These are phyloP conservation scores for Macaranga tanarius DNA, from an alignment of 441 rosid species.

Conservation along the genomic window DNA sequence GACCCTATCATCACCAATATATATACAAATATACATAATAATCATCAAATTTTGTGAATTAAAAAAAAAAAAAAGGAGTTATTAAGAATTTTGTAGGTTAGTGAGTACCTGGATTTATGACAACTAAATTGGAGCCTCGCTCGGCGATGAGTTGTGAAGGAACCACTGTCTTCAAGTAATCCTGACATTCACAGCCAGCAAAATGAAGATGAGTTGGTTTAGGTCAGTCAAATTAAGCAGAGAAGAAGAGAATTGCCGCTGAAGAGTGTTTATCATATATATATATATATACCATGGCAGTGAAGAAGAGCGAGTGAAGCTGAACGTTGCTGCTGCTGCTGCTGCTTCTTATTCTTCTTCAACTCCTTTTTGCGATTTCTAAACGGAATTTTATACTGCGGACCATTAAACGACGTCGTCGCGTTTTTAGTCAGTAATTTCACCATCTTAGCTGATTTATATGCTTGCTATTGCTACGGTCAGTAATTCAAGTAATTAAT, in stretches of 20 bases:
- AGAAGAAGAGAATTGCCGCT: neutral
- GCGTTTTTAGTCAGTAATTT: too few relatives aligned
- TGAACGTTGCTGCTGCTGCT: neutral
- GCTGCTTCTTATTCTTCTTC: neutral
- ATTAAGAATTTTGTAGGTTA: too few relatives aligned
- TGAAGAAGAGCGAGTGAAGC: neutral
- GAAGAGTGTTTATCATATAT: neutral
- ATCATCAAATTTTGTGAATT: too few relatives aligned
- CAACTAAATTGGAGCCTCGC: slow-evolving; percentile 82
- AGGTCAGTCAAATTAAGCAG: neutral
- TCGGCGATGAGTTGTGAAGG: slow-evolving; percentile 86
- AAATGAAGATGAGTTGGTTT: too few relatives aligned
- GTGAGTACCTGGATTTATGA: slow-evolving; percentile 66
- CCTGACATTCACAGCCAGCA: slow-evolving; percentile 34
- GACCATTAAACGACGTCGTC: too few relatives aligned
- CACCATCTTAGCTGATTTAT: too few relatives aligned
- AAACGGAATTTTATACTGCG: too few relatives aligned
- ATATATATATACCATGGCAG: slow-evolving; percentile 5
- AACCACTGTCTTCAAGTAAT: slow-evolving; percentile 84
- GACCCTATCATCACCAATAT: slow-evolving; percentile 45
- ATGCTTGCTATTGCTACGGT: too few relatives aligned
- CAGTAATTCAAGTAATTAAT: too few relatives aligned
- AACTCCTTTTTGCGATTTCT: too few relatives aligned
- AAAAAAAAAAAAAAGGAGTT: too few relatives aligned
- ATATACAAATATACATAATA: too few relatives aligned